These are phyloP conservation scores for Linnemannia schmuckeri DNA, from an alignment of 192 early-diverging fungal species.

Conservation along the genomic window DNA sequence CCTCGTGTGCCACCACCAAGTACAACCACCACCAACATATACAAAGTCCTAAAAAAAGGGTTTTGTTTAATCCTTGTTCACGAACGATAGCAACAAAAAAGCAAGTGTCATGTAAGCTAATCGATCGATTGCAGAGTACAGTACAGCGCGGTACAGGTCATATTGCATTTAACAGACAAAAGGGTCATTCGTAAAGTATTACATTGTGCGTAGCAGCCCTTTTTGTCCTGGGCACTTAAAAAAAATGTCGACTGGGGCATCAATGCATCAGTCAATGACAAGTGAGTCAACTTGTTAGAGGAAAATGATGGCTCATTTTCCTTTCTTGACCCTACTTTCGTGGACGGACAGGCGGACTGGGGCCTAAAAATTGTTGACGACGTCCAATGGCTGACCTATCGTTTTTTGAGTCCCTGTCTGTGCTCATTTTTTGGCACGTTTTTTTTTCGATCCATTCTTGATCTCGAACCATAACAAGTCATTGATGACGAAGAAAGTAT, in stretches of 20 bases:
- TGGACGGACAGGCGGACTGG: neutral
- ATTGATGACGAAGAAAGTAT: neutral
- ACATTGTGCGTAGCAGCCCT: neutral
- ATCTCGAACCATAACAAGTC: neutral
- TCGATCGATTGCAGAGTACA: too few relatives aligned
- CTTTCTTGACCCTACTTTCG: neutral
- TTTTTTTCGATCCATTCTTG: neutral
- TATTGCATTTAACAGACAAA: neutral
- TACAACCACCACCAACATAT: neutral
- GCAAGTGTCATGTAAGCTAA: too few relatives aligned
- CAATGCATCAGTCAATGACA: neutral
- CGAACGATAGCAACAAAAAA: neutral
- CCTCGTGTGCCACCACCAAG: neutral
- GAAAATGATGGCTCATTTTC: neutral
- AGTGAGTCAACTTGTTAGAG: neutral
- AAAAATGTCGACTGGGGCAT: neutral
- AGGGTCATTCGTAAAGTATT: neutral
- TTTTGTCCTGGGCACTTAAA: neutral
- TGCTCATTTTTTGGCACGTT: constrained; percentile 4
- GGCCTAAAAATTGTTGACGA: neutral
- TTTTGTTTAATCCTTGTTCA: neutral
- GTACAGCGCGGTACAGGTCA: too few relatives aligned
- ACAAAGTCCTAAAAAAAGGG: neutral
- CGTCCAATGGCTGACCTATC: neutral
- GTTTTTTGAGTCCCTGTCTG: neutral